Evolutionary conservation across 345 rosid genomes (phyloP), one percentile per base, ranked within the genome.

Genomic region (Euphorbia lathyris): DNA sequence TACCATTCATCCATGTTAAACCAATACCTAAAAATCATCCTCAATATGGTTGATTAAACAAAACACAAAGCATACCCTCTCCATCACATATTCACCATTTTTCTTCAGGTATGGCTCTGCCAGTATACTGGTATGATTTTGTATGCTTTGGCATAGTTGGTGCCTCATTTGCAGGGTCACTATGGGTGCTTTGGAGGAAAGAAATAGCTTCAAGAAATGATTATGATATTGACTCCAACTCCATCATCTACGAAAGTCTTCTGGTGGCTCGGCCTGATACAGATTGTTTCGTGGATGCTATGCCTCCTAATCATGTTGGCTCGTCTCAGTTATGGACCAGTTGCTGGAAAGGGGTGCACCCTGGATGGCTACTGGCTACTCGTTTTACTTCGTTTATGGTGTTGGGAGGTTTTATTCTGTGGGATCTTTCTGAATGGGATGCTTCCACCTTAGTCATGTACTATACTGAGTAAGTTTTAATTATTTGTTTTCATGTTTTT

Each of bases 331-430:
- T 90, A 20, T 88, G 98, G 98, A 83, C 77, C 66, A 86, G 89
- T 63, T 94, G 97, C 74, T 94, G 97, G 97, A 86, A 73, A 69
- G 81, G 85, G 55, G 42, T 94, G 66, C 93, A 90, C 71, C 98
- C 99, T 3, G 88, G 85, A 0, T 92, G 97, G 90, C 90, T 94
- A n/a, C 69, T 94, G 36, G 64, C 74, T 19, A 87, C 90, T 29
- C 96, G 99, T 32, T 76, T 85, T 63, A 65, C 63, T n/a, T 90
- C 99, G 12, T 82, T 87, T 68, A 64, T 80, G 9, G 69, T 69
- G 70, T 66, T 95, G 97, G 82, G 83, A 32, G 88, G 83, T 38
- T 75, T 90, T 70, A 64, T 90, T 57, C 30, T 74, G 16, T 83
- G 87, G 96, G 97, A 95, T 72, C 72, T 88, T 3, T 25, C 74